These are phyloP conservation scores for Tausonia pullulans DNA, from an alignment of 1,284 basidiomycete species.

Conservation along the genomic window DNA sequence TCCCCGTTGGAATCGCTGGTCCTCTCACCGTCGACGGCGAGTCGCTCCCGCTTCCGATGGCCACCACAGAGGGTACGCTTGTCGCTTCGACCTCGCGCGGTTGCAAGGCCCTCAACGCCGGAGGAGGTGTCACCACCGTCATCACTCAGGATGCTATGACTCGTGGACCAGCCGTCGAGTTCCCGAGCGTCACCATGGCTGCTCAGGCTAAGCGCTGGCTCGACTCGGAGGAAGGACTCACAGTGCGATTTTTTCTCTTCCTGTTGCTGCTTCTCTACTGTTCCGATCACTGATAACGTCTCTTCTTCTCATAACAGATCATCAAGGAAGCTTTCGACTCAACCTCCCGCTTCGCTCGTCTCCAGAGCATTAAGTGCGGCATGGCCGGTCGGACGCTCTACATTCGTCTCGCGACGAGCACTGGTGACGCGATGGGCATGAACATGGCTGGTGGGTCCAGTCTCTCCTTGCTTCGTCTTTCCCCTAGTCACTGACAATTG, in stretches of 20 bases:
- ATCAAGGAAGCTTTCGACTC: conserved; percentile 85
- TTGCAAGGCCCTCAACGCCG: conserved; percentile 93
- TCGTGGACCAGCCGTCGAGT: conserved; percentile 93
- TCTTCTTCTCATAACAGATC: conserved; percentile 24
- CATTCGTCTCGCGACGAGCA: conserved; percentile 89
- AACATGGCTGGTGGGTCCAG: conserved; percentile 57
- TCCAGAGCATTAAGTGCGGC: conserved; percentile 70
- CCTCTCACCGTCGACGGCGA: conserved; percentile 85
- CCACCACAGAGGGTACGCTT: conserved; percentile 95
- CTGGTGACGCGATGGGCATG: conserved; percentile 99
- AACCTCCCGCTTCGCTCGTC: conserved; percentile 78
- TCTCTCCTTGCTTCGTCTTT: not conserved
- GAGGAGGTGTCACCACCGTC: conserved; percentile 90
- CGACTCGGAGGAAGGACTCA: conserved; percentile 70
- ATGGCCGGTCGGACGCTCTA: conserved; percentile 86
- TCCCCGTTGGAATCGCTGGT: conserved; percentile 93
- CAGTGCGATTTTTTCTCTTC: conserved; percentile 4
- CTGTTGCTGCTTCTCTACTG: no score
- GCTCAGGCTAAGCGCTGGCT: conserved; percentile 83
- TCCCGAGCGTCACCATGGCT: conserved; percentile 68
- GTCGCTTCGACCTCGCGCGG: conserved; percentile 96
- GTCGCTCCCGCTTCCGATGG: conserved; percentile 90
- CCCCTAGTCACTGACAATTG: not conserved
- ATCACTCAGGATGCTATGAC: conserved; percentile 95
- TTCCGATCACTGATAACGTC: no score